Percentiles rank a stretch among this genome's conserved stretches.
Evolutionary conservation across 164 flowering plant genomes (phyloP).

Genomic region (Brasenia schreberi): DNA sequence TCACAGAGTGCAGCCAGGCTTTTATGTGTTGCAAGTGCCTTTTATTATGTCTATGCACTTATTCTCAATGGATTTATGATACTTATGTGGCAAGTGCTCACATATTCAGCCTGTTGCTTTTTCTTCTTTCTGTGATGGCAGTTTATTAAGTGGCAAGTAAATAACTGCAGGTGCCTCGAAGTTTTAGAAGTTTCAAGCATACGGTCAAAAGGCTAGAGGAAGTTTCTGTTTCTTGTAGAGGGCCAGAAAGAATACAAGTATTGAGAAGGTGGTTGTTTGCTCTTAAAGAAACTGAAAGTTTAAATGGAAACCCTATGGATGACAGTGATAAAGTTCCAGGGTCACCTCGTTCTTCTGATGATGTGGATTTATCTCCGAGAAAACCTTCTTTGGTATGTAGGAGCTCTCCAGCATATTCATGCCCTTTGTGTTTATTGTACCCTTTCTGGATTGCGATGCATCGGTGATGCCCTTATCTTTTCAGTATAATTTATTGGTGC

Average conservation of each 20-base stretch:
- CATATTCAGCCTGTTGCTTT: too few relatives aligned
- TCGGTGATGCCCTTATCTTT: too few relatives aligned
- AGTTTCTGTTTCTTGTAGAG: slow-evolving; percentile 68
- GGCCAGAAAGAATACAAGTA: slow-evolving; percentile 66
- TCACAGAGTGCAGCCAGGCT: too few relatives aligned
- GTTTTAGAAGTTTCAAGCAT: slow-evolving; percentile 36
- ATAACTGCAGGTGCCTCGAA: slow-evolving; percentile 34
- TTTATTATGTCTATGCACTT: too few relatives aligned
- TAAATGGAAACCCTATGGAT: slow-evolving; percentile 16
- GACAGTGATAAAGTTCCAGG: slow-evolving; percentile 19
- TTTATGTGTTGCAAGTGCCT: too few relatives aligned
- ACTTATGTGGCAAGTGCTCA: too few relatives aligned
- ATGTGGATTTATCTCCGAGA: slow-evolving; percentile 36
- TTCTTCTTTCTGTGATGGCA: too few relatives aligned
- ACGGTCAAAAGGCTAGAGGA: slow-evolving; percentile 72
- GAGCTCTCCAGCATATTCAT: background rate
- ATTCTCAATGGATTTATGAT: too few relatives aligned
- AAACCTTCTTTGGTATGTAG: slow-evolving; percentile 40
- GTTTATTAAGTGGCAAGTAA: too few relatives aligned
- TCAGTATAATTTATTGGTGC: too few relatives aligned
- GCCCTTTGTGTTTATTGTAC: too few relatives aligned
- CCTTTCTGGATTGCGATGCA: too few relatives aligned
- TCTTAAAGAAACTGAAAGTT: slow-evolving; percentile 55
- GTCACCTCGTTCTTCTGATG: slow-evolving; percentile 27
- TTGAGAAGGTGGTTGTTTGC: slow-evolving; percentile 79